phyloP scores from a whole-genome alignment of 2,329 filamentous ascomycete species.

The Trichophyton simii region DNA sequence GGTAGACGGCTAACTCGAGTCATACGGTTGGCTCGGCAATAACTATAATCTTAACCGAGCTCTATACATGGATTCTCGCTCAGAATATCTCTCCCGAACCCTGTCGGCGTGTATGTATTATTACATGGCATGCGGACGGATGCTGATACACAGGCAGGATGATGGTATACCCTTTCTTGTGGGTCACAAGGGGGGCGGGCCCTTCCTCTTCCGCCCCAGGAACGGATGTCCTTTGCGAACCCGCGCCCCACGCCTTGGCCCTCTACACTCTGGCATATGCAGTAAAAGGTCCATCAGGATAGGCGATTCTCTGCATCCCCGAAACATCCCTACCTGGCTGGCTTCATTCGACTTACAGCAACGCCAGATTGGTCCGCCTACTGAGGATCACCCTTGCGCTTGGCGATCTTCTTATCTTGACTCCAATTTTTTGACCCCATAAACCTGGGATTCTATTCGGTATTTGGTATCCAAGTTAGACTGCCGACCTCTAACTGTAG shows the following conservation, averaged over 20 bases:
- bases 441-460: neutral
- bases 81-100: neutral
- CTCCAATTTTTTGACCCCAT: neutral
- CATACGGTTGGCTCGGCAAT: neutral
- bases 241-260: neutral
- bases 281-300: neutral
- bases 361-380: neutral
- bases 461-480: neutral
- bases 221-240: neutral
- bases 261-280: neutral
- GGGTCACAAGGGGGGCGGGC: neutral
- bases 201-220: neutral
- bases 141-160: neutral
- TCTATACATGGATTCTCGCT: neutral
- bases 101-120: neutral
- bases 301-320: neutral
- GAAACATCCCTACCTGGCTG: neutral
- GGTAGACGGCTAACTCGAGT: neutral
- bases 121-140: neutral
- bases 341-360: neutral
- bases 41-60: neutral
- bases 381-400: neutral
- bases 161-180: neutral
- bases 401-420: constrained; percentile 1
- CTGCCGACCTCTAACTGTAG: neutral